Percentiles rank a stretch among this genome's conserved stretches.
Conservation (phyloP, 2,329 filamentous ascomycete species). For the Endoconidiophora laricicola region DNA sequence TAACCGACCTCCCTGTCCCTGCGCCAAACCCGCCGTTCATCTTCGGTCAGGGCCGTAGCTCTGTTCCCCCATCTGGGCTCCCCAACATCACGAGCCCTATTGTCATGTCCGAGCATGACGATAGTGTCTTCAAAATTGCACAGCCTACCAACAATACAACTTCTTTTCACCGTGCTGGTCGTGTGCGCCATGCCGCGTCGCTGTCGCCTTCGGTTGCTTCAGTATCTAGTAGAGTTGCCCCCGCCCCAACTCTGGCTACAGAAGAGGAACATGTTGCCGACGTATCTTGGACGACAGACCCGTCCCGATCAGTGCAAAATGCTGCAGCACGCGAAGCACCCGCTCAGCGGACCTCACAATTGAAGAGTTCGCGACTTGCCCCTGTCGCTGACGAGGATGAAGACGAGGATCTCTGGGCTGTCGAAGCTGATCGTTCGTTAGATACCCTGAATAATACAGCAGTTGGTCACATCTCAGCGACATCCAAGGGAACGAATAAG, state of each 20-base stretch:
- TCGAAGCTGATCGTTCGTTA: conserved; percentile 35
- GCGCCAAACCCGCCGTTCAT: conserved; percentile 2
- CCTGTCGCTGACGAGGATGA: conserved; percentile 12
- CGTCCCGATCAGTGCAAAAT: conserved; percentile 6
- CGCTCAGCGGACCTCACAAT: no score
- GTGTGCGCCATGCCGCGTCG: conserved; percentile 9
- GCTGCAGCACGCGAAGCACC: neutral
- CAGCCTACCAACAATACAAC: neutral
- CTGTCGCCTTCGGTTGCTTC: conserved; percentile 7
- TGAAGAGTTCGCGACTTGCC: no score
- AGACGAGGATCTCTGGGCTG: conserved; percentile 35
- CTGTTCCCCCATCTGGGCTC: neutral
- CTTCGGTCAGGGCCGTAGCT: neutral
- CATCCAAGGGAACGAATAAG: conserved; percentile 14
- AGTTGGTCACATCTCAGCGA: no score
- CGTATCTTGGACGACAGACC: conserved; percentile 12
- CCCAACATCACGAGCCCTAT: conserved; percentile 8
- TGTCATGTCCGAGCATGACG: conserved; percentile 2
- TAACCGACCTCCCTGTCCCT: neutral
- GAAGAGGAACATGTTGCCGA: conserved; percentile 11
- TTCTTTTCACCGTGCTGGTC: conserved; percentile 8
- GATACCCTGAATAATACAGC: conserved; percentile 17
- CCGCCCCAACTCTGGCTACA: conserved; percentile 7
- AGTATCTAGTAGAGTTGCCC: neutral
- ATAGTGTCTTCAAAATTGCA: conserved; percentile 6